Conservation (phyloP, 2,329 filamentous ascomycete species). For the Fusarium denticulatum region DNA sequence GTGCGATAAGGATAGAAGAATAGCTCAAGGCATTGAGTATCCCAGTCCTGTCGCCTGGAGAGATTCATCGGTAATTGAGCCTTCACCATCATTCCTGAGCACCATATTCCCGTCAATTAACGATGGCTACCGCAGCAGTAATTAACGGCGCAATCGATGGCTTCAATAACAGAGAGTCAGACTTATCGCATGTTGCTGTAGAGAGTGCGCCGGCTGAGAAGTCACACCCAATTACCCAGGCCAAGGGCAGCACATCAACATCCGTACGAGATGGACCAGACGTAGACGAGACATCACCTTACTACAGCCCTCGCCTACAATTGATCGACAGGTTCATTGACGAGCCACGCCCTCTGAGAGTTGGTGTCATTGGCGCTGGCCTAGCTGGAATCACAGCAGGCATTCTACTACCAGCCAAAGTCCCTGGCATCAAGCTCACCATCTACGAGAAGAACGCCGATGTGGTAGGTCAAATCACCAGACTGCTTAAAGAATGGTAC, state of each 20-base stretch:
- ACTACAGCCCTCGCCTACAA: slow-evolving; percentile 31
- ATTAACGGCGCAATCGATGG: slow-evolving; percentile 12
- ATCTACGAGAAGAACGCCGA: slow-evolving; percentile 76
- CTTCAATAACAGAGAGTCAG: slow-evolving; percentile 1
- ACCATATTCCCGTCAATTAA: not conserved
- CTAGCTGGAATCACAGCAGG: slow-evolving; percentile 62
- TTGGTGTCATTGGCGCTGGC: slow-evolving; percentile 52
- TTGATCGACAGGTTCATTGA: slow-evolving; percentile 50
- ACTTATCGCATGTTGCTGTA: not conserved
- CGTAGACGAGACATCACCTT: slow-evolving; percentile 31
- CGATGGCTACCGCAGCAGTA: slow-evolving; percentile 17
- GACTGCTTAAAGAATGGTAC: rapidly evolving
- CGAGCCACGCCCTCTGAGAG: slow-evolving; percentile 47
- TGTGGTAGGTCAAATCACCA: slow-evolving; percentile 60
- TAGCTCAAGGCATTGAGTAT: not conserved
- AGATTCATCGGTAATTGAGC: not conserved
- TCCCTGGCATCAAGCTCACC: slow-evolving; percentile 72
- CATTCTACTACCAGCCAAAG: slow-evolving; percentile 72
- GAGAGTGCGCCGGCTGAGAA: slow-evolving; percentile 6
- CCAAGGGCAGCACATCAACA: not conserved
- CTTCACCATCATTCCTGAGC: not conserved
- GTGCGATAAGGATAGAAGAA: slow-evolving; percentile 16
- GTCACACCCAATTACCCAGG: not conserved
- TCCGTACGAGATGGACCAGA: slow-evolving; percentile 20
- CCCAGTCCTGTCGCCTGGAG: not conserved